These are phyloP conservation scores for Rhynchosporium secalis DNA, from an alignment of 2,329 filamentous ascomycete genomes.

Conservation along the genomic window DNA sequence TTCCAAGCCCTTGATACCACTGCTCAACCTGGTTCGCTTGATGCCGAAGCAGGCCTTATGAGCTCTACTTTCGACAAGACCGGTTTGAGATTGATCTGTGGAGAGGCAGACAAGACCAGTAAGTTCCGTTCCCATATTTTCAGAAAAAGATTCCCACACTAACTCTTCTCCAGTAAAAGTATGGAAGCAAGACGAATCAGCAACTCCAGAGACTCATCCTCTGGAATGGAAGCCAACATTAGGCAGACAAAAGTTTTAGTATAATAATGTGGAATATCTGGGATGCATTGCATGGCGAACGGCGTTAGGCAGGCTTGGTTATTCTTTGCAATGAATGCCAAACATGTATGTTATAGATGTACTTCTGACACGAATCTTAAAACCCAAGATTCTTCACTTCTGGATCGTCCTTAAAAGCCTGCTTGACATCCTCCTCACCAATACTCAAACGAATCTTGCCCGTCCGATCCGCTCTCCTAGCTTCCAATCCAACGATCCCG, in stretches of 20 bases:
- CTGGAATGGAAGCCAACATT: constrained; percentile 88
- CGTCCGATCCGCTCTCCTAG: constrained; percentile 76
- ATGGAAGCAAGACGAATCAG: constrained; percentile 91
- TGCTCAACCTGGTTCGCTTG: constrained; percentile 89
- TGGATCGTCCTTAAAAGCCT: constrained; percentile 83
- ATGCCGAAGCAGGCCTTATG: constrained; percentile 95
- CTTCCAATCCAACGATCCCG: constrained; percentile 83
- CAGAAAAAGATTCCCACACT: neutral
- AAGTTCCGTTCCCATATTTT: constrained; percentile 37
- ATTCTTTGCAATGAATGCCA: constrained; percentile 5
- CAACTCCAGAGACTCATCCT: constrained; percentile 88
- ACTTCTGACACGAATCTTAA: constrained; percentile 22
- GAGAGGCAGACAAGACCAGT: constrained; percentile 95
- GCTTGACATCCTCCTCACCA: constrained; percentile 85
- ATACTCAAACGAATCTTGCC: constrained; percentile 85
- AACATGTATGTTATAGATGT: constrained; percentile 19
- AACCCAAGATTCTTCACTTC: constrained; percentile 65
- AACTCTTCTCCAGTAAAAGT: constrained; percentile 68
- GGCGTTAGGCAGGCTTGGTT: constrained; percentile 21
- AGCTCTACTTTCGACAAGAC: constrained; percentile 89
- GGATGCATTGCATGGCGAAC: constrained; percentile 33
- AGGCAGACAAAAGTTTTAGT: constrained; percentile 71
- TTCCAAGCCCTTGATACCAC: constrained; percentile 90
- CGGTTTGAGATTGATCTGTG: constrained; percentile 84
- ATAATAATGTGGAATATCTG: constrained; percentile 14